phyloP scores from a whole-genome alignment of 306 rosid genomes.

The Sechiopsis laciniata region DNA sequence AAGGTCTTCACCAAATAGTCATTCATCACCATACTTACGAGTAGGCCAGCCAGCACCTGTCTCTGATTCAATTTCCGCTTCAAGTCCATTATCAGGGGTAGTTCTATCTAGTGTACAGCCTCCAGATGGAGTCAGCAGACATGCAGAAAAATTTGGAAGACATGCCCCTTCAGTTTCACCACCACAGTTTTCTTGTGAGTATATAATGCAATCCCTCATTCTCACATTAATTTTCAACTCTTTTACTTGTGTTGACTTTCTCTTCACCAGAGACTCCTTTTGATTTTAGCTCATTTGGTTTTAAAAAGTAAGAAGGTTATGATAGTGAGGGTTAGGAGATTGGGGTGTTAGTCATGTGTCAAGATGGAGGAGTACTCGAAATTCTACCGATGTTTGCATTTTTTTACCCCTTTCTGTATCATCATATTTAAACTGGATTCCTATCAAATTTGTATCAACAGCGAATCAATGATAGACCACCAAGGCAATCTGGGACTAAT shows the following conservation, averaged over 20 bases:
- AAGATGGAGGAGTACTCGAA: background rate
- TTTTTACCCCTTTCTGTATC: background rate
- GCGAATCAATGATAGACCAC: background rate
- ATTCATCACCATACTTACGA: constrained; percentile 40
- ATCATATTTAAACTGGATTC: background rate
- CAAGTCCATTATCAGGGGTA: constrained; percentile 68
- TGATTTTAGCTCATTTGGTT: constrained; percentile 2
- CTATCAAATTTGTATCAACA: background rate
- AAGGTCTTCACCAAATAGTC: constrained; percentile 41
- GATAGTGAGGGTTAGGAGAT: background rate
- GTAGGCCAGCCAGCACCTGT: constrained; percentile 38
- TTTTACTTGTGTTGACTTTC: constrained; percentile 5
- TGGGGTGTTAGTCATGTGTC: background rate
- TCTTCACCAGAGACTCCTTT: background rate
- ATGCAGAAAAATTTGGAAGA: constrained; percentile 29
- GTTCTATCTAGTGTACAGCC: constrained; percentile 66
- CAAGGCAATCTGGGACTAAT: background rate
- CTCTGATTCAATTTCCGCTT: constrained; percentile 41
- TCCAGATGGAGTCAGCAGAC: constrained; percentile 21
- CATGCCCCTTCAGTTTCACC: constrained; percentile 29
- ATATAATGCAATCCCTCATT: background rate
- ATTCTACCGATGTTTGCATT: background rate
- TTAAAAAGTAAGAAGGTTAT: background rate
- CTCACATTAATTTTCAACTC: background rate
- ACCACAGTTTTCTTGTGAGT: constrained; percentile 51